Base-by-base conservation (phyloP, 371 early-diverging fungal genomes). In the Mucor indicus region DNA sequence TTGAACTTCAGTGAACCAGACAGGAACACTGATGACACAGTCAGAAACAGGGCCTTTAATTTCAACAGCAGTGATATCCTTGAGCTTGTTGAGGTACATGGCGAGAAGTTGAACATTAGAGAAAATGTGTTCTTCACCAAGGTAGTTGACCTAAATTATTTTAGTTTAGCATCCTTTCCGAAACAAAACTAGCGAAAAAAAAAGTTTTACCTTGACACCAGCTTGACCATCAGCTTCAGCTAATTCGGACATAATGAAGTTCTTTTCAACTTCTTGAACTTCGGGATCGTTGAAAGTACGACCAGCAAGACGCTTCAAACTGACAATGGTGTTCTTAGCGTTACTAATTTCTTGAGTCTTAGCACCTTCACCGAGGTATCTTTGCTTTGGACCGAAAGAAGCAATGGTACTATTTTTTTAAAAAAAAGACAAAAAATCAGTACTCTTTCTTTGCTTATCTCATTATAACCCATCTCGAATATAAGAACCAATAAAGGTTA, bases 231-330 rank as follows among this genome's bases (percentile, higher is more conserved):
- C 78, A 20, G 87, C 86, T 44, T 90, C 89, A 53, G 79, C 80
- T 39, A 98, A 65, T 52, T 89, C 82, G 46, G 85, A 80, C 55
- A 88, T 91, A 55, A 93, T 78, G 64, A 80, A 90, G 55, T 75
- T 76, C 62, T 81, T 79, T 83, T 96, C 98, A 38, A 86, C 54
- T 60, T 83, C 84, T 59, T 81, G 81, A 53, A 96, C 75, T 55
- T 97, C 98, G 44, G 85, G 84, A 64, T 99, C 99, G 19, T 74
- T 69, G 64, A 83, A 86, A 50, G 92, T 89, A 53, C 98, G 88
- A 38, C 99, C 99, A 43, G 92, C 83, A 44, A 99, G 74, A 64
- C 99, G 93, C 83, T 99, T 99, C 65, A 97, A 74, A 38, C 89
- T 85, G 48, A 81, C 80, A 50, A 98, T 84, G 51, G 99, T 98